Conservation (phyloP, 768 basidiomycete genomes). For the Lactarius indigo region DNA sequence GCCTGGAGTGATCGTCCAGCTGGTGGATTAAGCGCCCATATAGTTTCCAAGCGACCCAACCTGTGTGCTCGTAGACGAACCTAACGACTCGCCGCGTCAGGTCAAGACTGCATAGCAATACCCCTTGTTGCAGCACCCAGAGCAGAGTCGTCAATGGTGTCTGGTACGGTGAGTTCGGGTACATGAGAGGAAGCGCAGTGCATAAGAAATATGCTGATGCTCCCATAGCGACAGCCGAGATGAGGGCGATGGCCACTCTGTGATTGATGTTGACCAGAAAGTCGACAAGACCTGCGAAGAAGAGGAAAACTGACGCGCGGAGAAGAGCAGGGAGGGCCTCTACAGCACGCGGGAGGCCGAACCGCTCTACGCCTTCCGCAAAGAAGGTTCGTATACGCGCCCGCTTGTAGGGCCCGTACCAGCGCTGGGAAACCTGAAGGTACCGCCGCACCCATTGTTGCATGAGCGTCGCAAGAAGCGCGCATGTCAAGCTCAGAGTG, state of each 20-base stretch:
- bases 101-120: background rate
- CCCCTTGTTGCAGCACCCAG: constrained; percentile 4
- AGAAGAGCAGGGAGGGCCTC: constrained; percentile 24
- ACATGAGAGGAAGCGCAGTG: constrained; percentile 16
- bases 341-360: constrained; percentile 20
- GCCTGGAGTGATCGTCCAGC: constrained; percentile 7
- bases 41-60: constrained; percentile 4
- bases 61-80: constrained; percentile 9
- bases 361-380: constrained; percentile 21
- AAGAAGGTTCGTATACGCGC: constrained; percentile 24
- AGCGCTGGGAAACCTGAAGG: constrained; percentile 16
- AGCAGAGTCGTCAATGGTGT: constrained; percentile 21
- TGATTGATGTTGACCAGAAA: constrained; percentile 20
- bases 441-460: constrained; percentile 25
- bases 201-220: constrained; percentile 16
- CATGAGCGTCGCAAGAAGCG: constrained; percentile 24
- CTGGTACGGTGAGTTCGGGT: constrained; percentile 22
- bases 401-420: constrained; percentile 20
- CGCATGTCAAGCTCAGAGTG: constrained; percentile 20
- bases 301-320: constrained; percentile 23
- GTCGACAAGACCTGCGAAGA: constrained; percentile 23
- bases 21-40: constrained; percentile 8
- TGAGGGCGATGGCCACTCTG: constrained; percentile 12
- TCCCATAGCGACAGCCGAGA: constrained; percentile 15
- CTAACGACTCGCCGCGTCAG: constrained; percentile 6